Conservation (phyloP, 108 stramenopile species). For the Pelagomonas calceolata region DNA sequence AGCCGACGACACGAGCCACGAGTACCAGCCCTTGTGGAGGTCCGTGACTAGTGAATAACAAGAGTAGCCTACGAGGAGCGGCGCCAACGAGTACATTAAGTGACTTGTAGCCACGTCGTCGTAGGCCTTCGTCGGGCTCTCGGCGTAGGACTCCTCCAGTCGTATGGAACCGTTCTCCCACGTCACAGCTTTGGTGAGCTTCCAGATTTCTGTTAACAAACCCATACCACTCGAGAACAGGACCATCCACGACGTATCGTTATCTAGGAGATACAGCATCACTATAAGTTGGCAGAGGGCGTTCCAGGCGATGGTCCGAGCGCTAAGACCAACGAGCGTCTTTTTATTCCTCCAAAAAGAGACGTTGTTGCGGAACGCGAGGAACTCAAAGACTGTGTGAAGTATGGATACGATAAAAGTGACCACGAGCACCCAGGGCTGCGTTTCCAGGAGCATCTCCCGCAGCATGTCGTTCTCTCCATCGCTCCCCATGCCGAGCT, state of each 20-base stretch:
- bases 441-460: conserved; percentile 50
- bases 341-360: conserved; percentile 65
- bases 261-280: conserved; percentile 61
- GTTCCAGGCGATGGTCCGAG: conserved; percentile 58
- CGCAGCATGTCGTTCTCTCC: conserved; percentile 21
- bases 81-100: conserved; percentile 54
- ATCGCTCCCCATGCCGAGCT: conserved; percentile 29
- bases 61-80: conserved; percentile 56
- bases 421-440: conserved; percentile 47
- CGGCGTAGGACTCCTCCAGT: conserved; percentile 33
- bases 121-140: conserved; percentile 54
- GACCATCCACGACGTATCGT: conserved; percentile 64
- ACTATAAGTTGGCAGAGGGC: conserved; percentile 58
- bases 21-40: conserved; percentile 69
- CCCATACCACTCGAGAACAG: conserved; percentile 53
- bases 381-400: conserved; percentile 64
- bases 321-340: conserved; percentile 56
- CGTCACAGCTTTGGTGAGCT: conserved; percentile 46
- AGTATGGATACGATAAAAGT: conserved; percentile 51
- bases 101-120: conserved; percentile 54
- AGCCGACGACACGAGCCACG: conserved; percentile 51
- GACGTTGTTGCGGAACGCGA: conserved; percentile 76
- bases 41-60: conserved; percentile 52
- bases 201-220: conserved; percentile 61
- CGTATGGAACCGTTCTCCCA: background rate